Conservation (phyloP, 108 stramenopile species). For the Mayamaea pseudoterrestris region DNA sequence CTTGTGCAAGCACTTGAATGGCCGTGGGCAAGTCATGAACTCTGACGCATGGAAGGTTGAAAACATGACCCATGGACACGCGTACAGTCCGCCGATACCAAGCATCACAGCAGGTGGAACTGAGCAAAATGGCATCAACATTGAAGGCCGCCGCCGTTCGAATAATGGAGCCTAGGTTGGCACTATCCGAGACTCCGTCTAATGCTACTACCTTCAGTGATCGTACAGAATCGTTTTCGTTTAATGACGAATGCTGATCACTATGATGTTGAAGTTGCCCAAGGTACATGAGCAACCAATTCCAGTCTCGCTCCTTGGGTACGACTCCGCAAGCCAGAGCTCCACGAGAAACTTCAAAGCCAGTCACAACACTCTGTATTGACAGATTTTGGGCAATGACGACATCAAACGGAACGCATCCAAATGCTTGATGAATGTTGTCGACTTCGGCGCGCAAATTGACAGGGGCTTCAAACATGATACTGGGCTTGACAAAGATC, state of each 20-base stretch:
- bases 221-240: slow-evolving; percentile 1
- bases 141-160: slow-evolving; percentile 61
- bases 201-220: slow-evolving; percentile 39
- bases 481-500: slow-evolving; percentile 47
- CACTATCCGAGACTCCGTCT: slow-evolving; percentile 62
- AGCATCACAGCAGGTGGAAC: slow-evolving; percentile 59
- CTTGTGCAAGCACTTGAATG: slow-evolving; percentile 1
- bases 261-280: slow-evolving; percentile 1
- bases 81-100: slow-evolving; percentile 68
- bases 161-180: slow-evolving; percentile 69
- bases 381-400: slow-evolving; percentile 37
- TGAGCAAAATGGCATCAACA: slow-evolving; percentile 51
- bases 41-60: slow-evolving; percentile 42
- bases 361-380: slow-evolving; percentile 41
- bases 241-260: neutral
- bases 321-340: slow-evolving; percentile 59
- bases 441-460: slow-evolving; percentile 2
- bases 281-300: slow-evolving; percentile 36
- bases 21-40: slow-evolving; percentile 30
- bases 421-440: neutral
- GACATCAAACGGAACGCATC: slow-evolving; percentile 10
- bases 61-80: slow-evolving; percentile 67
- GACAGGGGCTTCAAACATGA: slow-evolving; percentile 33
- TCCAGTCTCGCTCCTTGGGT: slow-evolving; percentile 25
- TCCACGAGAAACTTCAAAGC: slow-evolving; percentile 50